Conservation (phyloP, 2,329 filamentous ascomycete species). For the Mycosphaerella arachidis region DNA sequence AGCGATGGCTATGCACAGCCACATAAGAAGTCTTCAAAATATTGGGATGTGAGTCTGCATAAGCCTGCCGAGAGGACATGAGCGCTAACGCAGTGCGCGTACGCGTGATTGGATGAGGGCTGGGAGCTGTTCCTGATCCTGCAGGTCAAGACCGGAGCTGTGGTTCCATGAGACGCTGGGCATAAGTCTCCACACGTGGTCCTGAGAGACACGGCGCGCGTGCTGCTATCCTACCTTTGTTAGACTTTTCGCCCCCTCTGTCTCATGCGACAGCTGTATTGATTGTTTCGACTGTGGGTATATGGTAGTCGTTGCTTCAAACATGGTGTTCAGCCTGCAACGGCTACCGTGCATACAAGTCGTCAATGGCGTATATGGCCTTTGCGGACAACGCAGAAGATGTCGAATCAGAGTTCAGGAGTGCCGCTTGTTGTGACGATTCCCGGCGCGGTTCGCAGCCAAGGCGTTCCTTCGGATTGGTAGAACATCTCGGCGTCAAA, state of each 20-base stretch:
- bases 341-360: neutral
- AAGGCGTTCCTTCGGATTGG: neutral
- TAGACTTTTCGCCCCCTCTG: neutral
- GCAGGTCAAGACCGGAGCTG: neutral
- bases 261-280: neutral
- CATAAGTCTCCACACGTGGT: slow-evolving; percentile 2
- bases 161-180: slow-evolving; percentile 4
- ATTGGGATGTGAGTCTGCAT: neutral
- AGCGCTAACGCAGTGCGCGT: neutral
- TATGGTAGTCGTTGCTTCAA: neutral
- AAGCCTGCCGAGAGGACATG: slow-evolving; percentile 1
- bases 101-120: neutral
- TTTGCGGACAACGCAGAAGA: neutral
- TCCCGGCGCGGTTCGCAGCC: neutral
- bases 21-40: neutral
- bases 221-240: neutral
- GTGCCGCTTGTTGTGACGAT: neutral
- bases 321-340: neutral
- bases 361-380: neutral
- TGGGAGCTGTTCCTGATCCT: neutral
- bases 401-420: slow-evolving; percentile 1
- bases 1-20: neutral
- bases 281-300: neutral
- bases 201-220: neutral
- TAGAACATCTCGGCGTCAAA: neutral